Base-by-base conservation (phyloP, 2,329 filamentous ascomycete genomes). In the Pseudogymnoascus sp. region DNA sequence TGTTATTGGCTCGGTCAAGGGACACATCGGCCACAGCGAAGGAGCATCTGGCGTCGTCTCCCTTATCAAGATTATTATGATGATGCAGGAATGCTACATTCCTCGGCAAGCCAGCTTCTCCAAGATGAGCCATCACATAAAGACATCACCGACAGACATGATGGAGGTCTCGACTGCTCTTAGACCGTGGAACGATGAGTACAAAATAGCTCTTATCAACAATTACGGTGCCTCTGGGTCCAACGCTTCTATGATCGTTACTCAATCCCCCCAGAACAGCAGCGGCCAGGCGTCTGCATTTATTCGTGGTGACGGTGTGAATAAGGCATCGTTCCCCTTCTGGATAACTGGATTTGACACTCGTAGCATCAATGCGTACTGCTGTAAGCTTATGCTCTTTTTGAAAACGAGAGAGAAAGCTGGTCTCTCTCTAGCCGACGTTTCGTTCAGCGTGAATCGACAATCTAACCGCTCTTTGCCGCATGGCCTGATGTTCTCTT, bases 81-180 rank as follows among this genome's bases (percentile, higher is more conserved):
- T 74, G 70, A 68, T 76, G 1, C 65, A 74, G 6, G 61, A 72
- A 4, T 61, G 67, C 2, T 51, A 45, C 5, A 71, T 74, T 4
- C 71, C 72, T 0, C 67, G 66, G 11, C 73, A 73, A 60, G 67
- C 71, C 6, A 73, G 67, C 28, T 73, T 73, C 57, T 19, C 65
- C 54, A 37, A 68, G 39, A 71, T 79, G 62, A 79, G 79, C 60
- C 73, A 67, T 6, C 72, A 68, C 4, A 74, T 78, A 25, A 13
- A 37, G 13, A 13, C 36, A 37, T 54, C 66, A 80, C 1, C 78
- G 36, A 78, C 6, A 62, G 57, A 61, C 25, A 61, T 28, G 57
- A 61, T 61, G 13, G 57, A 28, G 11, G 31, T 61, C 19, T 11
- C 57, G 8, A 61, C 57, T 13, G 23, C 16, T 11, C 57, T 61